A percentile compares a stretch with the other conserved stretches of the same genome.
Conservation (phyloP, 345 rosid genomes). For the Brassica napus region Da-Ae NC_063441.1:23045501-23046000, state of each 20-base stretch:
- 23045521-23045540: conserved; percentile 77
- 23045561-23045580: conserved; percentile 86
- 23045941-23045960: conserved; percentile 80
- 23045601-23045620: conserved; percentile 87
- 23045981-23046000: conserved; percentile 61
- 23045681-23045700: conserved; percentile 69
- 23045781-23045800: conserved; percentile 79
- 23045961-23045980: conserved; percentile 56
- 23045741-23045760: conserved; percentile 85
- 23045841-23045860: conserved; percentile 64
- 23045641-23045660: conserved; percentile 82
- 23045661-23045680: conserved; percentile 91
- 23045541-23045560: conserved; percentile 79
- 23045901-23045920: conserved; percentile 60
- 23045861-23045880: conserved; percentile 64
- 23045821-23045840: conserved; percentile 73
- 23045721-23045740: conserved; percentile 82
- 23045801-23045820: conserved; percentile 82
- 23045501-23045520: conserved; percentile 58
- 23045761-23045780: conserved; percentile 75
- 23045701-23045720: conserved; percentile 68
- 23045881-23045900: conserved; percentile 73
- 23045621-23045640: conserved; percentile 85
- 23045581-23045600: conserved; percentile 95
- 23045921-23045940: conserved; percentile 71